Base-by-base conservation (phyloP, 2,329 filamentous ascomycete genomes). In the Penicillium sp. region DNA sequence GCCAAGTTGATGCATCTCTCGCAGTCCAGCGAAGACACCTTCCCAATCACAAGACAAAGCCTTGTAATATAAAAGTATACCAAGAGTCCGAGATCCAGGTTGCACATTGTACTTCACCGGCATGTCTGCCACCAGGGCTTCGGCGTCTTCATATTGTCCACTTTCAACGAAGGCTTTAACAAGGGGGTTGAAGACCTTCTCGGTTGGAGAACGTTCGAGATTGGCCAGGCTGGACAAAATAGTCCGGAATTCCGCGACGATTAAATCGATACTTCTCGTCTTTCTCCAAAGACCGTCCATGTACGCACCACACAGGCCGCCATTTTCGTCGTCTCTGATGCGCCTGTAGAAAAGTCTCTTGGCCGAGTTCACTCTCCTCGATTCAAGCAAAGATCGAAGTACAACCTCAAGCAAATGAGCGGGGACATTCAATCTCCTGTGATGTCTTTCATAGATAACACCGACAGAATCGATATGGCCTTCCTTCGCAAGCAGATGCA, bases 151-250 rank as follows among this genome's bases (percentile, higher is more conserved):
- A 7, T 66, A 50, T 27, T 64, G 58, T 18, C 72, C 72, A 42
- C 68, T 68, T 24, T 73, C 69, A 30, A 76, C 52, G 49, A 71
- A 75, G 26, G 70, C 68, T 42, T 70, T 70, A 40, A 77, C 44
- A 26, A 76, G 56, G 7, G 74, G 71, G 43, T 72, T 72, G 56
- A 75, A 72, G 17, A 77, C 61, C 36, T 70, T 70, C 23, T 73
- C 65, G 4, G 66, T 73, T n/a, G 67, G 63, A 1, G 47, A 30
- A 51, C 71, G 72, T 23, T 55, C 56, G 23, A 72, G 47, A 4
- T 65, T 60, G 5, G 56, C 50, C 5, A 74, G 52, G 15, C 63
- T 57, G 2, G 53, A 52, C 24, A 71, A 26, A 8, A 72, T 51
- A 46, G 63, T 70, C 36, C 59, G 62, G 23, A 72, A 65, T 55